Conservation (phyloP, 179 eudicot genomes). For the Silene vulgaris region DNA sequence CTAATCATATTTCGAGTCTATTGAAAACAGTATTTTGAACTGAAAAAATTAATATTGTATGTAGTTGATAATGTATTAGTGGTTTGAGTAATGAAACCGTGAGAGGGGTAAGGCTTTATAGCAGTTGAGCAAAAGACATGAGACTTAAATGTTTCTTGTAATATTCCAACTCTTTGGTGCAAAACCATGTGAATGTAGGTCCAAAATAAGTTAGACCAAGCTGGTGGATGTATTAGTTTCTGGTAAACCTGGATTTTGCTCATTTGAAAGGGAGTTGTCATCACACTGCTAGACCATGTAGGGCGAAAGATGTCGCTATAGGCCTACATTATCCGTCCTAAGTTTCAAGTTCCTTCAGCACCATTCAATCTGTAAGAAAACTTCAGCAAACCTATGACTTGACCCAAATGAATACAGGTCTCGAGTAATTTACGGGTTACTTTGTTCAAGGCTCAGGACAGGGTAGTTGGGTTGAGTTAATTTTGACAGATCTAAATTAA, state of each 20-base stretch:
- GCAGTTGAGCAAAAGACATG: not conserved
- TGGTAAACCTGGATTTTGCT: not conserved
- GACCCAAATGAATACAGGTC: too few species aligned
- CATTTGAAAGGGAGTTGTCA: too few species aligned
- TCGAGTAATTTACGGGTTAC: too few species aligned
- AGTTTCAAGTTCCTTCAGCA: too few species aligned
- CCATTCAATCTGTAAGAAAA: too few species aligned
- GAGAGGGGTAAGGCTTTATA: not conserved
- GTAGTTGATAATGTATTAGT: not conserved
- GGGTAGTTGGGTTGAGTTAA: too few species aligned
- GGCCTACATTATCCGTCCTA: too few species aligned
- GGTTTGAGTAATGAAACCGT: not conserved
- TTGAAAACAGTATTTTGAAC: not conserved
- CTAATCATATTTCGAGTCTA: slow-evolving; percentile 20
- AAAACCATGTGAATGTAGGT: slow-evolving; percentile 20
- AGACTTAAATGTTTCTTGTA: slow-evolving; percentile 19
- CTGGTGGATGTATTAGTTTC: slow-evolving; percentile 9
- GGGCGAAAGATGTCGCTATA: too few species aligned
- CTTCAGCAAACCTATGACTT: too few species aligned
- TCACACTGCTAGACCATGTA: too few species aligned
- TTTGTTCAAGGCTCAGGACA: too few species aligned
- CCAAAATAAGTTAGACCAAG: not conserved
- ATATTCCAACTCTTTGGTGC: not conserved
- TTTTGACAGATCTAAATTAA: too few species aligned
- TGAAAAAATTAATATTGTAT: not conserved